Evolutionary conservation across 129 eudicot species (phyloP).

Genomic region (Calendula officinalis): DNA sequence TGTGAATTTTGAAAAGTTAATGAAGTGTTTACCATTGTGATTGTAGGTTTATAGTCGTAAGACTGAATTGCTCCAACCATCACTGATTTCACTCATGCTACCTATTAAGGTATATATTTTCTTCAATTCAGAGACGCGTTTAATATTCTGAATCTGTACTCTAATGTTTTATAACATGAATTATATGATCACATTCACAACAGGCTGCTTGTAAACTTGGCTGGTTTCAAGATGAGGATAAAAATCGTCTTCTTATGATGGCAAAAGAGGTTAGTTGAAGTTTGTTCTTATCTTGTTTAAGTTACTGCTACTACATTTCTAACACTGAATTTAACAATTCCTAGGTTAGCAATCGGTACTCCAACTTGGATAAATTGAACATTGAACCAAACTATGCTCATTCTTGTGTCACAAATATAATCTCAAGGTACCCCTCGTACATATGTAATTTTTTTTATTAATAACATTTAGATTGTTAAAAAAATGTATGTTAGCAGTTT

Average conservation of each 20-base stretch:
- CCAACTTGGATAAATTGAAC: conserved; percentile 24
- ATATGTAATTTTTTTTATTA: neutral
- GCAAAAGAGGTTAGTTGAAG: conserved; percentile 35
- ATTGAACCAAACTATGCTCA: conserved; percentile 29
- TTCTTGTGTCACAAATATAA: conserved; percentile 25
- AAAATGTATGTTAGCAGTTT: neutral
- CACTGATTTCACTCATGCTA: conserved; percentile 37
- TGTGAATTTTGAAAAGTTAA: neutral
- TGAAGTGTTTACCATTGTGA: neutral
- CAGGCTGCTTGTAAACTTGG: conserved; percentile 42
- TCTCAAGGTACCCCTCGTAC: conserved; percentile 27
- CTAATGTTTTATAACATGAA: neutral
- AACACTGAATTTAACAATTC: conserved; percentile 1
- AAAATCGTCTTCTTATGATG: conserved; percentile 27
- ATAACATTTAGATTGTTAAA: neutral
- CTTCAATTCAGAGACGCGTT: conserved; percentile 2
- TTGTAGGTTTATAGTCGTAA: conserved; percentile 30
- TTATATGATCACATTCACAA: neutral
- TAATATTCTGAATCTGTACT: neutral
- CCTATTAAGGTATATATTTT: conserved; percentile 34
- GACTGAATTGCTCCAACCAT: conserved; percentile 28
- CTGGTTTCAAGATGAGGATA: conserved; percentile 33
- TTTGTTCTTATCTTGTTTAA: neutral
- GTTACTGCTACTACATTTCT: neutral
- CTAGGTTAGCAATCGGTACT: conserved; percentile 31